These are phyloP conservation scores for Seminavis robusta DNA, from an alignment of 108 stramenopile genomes.

Conservation along the genomic window DNA sequence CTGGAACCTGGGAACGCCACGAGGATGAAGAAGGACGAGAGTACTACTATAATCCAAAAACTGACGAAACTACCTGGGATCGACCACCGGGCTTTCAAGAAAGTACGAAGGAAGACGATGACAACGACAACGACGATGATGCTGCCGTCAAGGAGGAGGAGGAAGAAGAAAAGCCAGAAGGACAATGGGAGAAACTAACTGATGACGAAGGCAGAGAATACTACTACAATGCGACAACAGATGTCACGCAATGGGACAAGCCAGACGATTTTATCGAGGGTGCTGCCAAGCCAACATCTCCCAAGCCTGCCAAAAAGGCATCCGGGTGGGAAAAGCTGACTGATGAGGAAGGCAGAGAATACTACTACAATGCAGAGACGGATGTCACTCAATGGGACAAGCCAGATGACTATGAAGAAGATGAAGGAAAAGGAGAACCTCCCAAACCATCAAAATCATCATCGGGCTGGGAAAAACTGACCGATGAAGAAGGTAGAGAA, in stretches of 20 bases:
- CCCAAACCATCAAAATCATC: not conserved
- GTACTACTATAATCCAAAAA: constrained; percentile 65
- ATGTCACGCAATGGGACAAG: constrained; percentile 72
- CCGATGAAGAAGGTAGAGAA: constrained; percentile 58
- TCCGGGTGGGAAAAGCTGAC: not conserved
- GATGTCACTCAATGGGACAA: constrained; percentile 72
- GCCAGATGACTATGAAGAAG: constrained; percentile 35
- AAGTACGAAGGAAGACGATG: not conserved
- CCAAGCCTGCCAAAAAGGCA: not conserved
- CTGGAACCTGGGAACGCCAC: constrained; percentile 6
- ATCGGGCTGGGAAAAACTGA: constrained; percentile 1
- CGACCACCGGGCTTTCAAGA: constrained; percentile 33
- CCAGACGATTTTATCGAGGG: constrained; percentile 39
- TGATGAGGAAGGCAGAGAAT: not conserved
- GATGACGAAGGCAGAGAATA: constrained; percentile 68
- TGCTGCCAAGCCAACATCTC: not conserved
- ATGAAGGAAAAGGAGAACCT: not conserved
- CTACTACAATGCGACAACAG: constrained; percentile 63
- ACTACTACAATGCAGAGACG: not conserved
- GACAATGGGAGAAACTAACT: constrained; percentile 44
- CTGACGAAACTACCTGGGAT: constrained; percentile 72
- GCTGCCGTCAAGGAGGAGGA: not conserved
- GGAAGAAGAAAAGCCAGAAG: constrained; percentile 4
- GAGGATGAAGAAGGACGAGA: constrained; percentile 50
- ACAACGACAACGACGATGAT: not conserved